Evolutionary conservation across 177 flowering plant genomes (phyloP).

Genomic region (Vitis hybrid): DNA sequence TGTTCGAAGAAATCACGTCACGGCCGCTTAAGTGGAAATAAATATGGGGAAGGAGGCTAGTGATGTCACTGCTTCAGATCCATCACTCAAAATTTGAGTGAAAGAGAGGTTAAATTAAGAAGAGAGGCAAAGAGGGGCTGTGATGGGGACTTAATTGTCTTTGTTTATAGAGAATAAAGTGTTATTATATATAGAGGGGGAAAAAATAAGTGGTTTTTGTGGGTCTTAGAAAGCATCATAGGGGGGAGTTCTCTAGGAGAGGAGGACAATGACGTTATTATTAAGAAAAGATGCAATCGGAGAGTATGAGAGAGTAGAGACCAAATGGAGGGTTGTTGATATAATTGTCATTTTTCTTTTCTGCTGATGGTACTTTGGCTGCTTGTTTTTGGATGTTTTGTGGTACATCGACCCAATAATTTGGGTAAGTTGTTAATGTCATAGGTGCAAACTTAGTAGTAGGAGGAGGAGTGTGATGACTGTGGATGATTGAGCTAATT

Average conservation of each 20-base stretch:
- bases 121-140: neutral
- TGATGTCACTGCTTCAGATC: conserved; percentile 20
- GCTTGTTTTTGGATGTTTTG: conserved; percentile 10
- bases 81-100: conserved; percentile 3
- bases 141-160: conserved; percentile 13
- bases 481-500: neutral
- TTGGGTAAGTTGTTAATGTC: conserved; percentile 2
- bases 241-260: neutral
- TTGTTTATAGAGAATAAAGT: conserved; percentile 11
- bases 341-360: conserved; percentile 9
- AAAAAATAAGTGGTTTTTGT: neutral
- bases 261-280: conserved; percentile 11
- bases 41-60: conserved; percentile 3
- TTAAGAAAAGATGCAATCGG: conserved; percentile 15
- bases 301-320: neutral
- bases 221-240: conserved; percentile 11
- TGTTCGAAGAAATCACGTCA: neutral
- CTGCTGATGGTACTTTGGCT: neutral
- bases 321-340: conserved; percentile 17
- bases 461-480: too few relatives aligned
- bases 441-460: too few relatives aligned
- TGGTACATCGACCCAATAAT: neutral
- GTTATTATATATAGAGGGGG: conserved; percentile 1
- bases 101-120: neutral
- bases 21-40: neutral